Evolutionary conservation across 2,329 filamentous ascomycete genomes (phyloP).

Genomic region (Penicillium palitans): DNA sequence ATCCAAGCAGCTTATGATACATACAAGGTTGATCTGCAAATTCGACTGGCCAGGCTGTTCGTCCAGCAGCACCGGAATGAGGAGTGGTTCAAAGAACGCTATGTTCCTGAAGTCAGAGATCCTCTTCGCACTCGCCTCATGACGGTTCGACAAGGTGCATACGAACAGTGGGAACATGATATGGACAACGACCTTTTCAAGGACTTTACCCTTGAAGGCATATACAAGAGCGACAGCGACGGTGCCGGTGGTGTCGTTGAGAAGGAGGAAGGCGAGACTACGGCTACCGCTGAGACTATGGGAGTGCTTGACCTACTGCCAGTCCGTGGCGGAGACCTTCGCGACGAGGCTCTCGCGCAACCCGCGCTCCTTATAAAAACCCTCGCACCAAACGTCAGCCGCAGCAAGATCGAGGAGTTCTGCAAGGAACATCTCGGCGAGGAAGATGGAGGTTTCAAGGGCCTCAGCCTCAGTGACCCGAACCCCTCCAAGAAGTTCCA

Average conservation of each 20-base stretch:
- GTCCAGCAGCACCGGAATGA: constrained; percentile 91
- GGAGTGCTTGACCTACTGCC: constrained; percentile 90
- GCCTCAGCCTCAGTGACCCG: constrained; percentile 92
- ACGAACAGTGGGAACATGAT: constrained; percentile 86
- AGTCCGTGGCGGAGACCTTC: constrained; percentile 76
- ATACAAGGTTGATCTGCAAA: constrained; percentile 66
- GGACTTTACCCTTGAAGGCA: constrained; percentile 89
- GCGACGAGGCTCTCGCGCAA: constrained; percentile 83
- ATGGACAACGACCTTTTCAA: constrained; percentile 84
- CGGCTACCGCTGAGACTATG: constrained; percentile 85
- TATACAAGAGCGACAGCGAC: constrained; percentile 90
- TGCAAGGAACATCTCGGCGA: constrained; percentile 93
- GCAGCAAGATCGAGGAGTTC: constrained; percentile 88
- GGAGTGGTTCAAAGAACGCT: constrained; percentile 97
- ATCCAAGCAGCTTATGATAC: constrained; percentile 66
- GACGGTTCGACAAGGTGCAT: constrained; percentile 75
- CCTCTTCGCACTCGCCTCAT: constrained; percentile 72
- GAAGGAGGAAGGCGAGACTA: constrained; percentile 94
- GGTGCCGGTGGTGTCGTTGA: constrained; percentile 81
- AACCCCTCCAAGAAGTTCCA: constrained; percentile 97
- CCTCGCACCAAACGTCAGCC: constrained; percentile 91
- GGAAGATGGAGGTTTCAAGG: constrained; percentile 88
- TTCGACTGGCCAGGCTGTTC: constrained; percentile 81
- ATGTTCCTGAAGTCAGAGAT: constrained; percentile 78
- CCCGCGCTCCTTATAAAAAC: constrained; percentile 97